These are phyloP conservation scores for Pseudonectria foliicola DNA, from an alignment of 2,329 filamentous ascomycete genomes.

Conservation along the genomic window DNA sequence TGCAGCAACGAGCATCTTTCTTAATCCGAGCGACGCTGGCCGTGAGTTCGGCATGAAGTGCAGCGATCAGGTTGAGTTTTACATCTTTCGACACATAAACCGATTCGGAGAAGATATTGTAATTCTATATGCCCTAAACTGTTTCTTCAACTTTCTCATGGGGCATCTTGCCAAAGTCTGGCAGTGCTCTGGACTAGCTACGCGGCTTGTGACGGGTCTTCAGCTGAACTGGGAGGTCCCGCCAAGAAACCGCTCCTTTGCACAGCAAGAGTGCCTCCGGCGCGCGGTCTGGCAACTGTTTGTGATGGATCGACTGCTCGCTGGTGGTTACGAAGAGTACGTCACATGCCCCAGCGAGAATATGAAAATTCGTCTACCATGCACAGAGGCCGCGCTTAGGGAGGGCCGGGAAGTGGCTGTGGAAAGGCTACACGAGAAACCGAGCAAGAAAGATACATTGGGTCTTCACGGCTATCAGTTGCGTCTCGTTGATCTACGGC, in stretches of 20 bases:
- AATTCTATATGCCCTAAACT: conserved; percentile 29
- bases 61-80: conserved; percentile 31
- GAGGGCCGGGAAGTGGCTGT: conserved; percentile 24
- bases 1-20: conserved; percentile 29
- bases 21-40: conserved; percentile 25
- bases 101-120: conserved; percentile 28
- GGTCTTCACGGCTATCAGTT: conserved; percentile 29
- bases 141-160: conserved; percentile 29
- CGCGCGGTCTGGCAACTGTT: conserved; percentile 34
- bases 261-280: conserved; percentile 29
- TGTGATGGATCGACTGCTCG: conserved; percentile 30
- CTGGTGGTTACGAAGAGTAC: conserved; percentile 35
- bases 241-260: conserved; percentile 22
- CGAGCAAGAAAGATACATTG: conserved; percentile 16
- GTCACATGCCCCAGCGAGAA: conserved; percentile 29
- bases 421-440: conserved; percentile 25
- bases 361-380: conserved; percentile 32
- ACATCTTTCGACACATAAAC: conserved; percentile 34
- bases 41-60: conserved; percentile 32
- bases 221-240: conserved; percentile 34
- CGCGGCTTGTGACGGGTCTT: conserved; percentile 30
- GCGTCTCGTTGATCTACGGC: conserved; percentile 29
- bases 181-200: conserved; percentile 32
- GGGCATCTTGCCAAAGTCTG: conserved; percentile 33
- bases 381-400: conserved; percentile 26